Conservation (phyloP, 1,139 yeast species). For the Meyerozyma elateridarum region DNA sequence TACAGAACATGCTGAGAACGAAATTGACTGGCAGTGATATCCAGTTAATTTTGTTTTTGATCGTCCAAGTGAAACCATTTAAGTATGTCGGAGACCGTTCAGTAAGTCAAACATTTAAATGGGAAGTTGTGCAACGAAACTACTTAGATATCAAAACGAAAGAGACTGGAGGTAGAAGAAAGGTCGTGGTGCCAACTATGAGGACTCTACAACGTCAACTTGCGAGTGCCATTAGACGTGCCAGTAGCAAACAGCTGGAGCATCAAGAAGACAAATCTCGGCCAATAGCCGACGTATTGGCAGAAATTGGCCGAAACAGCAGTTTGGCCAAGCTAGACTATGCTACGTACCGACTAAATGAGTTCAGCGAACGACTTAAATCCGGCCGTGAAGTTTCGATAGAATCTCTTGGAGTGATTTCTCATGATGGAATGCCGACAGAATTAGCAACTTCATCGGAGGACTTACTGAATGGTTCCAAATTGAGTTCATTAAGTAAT, state of each 20-base stretch:
- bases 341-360: conserved; percentile 1
- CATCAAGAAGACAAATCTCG: not conserved
- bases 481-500: not conserved
- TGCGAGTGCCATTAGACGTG: conserved; percentile 1
- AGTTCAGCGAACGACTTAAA: conserved; percentile 1
- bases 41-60: conserved; percentile 1
- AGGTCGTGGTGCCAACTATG: not conserved
- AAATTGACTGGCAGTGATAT: conserved; percentile 1
- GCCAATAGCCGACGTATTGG: not conserved
- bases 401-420: conserved; percentile 1
- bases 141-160: conserved; percentile 1
- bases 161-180: not conserved
- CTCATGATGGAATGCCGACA: conserved; percentile 1
- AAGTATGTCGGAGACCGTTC: conserved; percentile 3
- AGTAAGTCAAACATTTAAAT: conserved; percentile 3
- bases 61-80: conserved; percentile 3
- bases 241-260: not conserved
- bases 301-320: not conserved
- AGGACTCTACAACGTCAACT: conserved; percentile 1
- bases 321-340: not conserved
- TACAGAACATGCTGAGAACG: no score
- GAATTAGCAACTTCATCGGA: not conserved
- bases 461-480: conserved; percentile 1
- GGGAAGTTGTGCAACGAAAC: conserved; percentile 2
- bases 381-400: not conserved